These are phyloP conservation scores for Penicillium maclennaniae DNA, from an alignment of 495 filamentous ascomycete species.

Conservation along the genomic window DNA sequence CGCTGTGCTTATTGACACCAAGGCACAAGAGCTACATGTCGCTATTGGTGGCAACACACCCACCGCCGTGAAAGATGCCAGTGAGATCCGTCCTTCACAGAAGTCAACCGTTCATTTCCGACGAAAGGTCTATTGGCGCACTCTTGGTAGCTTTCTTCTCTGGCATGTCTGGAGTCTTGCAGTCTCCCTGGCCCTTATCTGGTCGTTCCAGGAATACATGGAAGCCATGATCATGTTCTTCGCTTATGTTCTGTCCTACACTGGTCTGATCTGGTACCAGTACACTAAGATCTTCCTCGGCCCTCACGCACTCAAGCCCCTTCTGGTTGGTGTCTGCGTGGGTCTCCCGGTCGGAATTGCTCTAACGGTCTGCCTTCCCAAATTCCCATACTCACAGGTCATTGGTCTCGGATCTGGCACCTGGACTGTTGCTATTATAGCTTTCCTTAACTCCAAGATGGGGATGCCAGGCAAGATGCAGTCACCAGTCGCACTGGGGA, in stretches of 20 bases:
- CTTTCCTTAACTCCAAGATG: constrained; percentile 42
- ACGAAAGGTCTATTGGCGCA: constrained; percentile 53
- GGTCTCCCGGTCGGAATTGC: constrained; percentile 49
- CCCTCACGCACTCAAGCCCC: constrained; percentile 48
- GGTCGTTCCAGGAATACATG: constrained; percentile 45
- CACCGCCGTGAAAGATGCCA: constrained; percentile 26
- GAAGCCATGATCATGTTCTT: constrained; percentile 49
- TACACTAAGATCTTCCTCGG: constrained; percentile 60
- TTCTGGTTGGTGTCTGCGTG: constrained; percentile 42
- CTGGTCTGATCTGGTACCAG: constrained; percentile 57
- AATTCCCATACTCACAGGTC: constrained; percentile 46
- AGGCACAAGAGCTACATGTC: constrained; percentile 51
- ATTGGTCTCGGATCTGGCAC: constrained; percentile 50
- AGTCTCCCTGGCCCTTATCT: constrained; percentile 47
- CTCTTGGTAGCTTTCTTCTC: constrained; percentile 47
- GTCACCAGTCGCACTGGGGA: constrained; percentile 36
- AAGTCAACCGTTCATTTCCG: constrained; percentile 45
- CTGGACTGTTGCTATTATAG: constrained; percentile 51
- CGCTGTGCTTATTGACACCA: constrained; percentile 56
- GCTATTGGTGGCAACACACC: constrained; percentile 41
- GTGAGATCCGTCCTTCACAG: constrained; percentile 41
- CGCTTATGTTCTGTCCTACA: constrained; percentile 52
- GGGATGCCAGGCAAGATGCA: constrained; percentile 42
- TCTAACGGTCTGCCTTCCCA: constrained; percentile 31
- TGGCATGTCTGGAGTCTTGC: constrained; percentile 58